A percentile compares a stretch with the other conserved stretches of the same genome.
Evolutionary conservation across 371 early-diverging fungal species (phyloP).

Genomic region (Mortierella sp.): DNA sequence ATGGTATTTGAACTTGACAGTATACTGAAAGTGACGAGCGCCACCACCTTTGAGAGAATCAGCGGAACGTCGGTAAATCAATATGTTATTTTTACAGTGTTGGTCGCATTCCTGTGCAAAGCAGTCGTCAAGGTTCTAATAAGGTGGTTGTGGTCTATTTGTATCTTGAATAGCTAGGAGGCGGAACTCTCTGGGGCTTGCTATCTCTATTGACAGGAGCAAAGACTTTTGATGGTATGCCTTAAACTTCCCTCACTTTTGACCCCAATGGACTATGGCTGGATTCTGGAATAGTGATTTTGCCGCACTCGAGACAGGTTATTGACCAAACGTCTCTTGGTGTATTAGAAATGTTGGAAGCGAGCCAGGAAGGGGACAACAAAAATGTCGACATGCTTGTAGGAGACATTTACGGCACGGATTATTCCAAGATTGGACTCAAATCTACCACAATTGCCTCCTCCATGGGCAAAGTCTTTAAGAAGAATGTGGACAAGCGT

Average conservation of each 20-base stretch:
- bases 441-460: constrained; percentile 94
- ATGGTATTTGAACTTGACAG: constrained; percentile 37
- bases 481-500: constrained; percentile 72
- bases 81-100: not conserved
- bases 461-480: constrained; percentile 95
- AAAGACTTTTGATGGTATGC: constrained; percentile 83
- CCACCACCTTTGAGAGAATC: constrained; percentile 83
- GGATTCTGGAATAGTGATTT: not conserved
- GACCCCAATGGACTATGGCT: too few relatives aligned
- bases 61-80: constrained; percentile 88
- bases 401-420: constrained; percentile 96
- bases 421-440: constrained; percentile 87
- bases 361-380: constrained; percentile 93
- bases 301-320: too few relatives aligned
- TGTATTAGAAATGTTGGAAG: constrained; percentile 88
- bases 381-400: constrained; percentile 93
- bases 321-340: not conserved
- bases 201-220: constrained; percentile 86
- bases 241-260: too few relatives aligned
- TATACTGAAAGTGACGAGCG: constrained; percentile 87
- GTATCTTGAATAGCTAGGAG: constrained; percentile 77
- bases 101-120: too few relatives aligned
- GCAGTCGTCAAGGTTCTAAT: too few relatives aligned
- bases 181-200: constrained; percentile 98
- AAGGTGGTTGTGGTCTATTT: too few relatives aligned